Conservation (phyloP, 202 grass and related monocot genomes). For the Setaria viridis region DNA sequence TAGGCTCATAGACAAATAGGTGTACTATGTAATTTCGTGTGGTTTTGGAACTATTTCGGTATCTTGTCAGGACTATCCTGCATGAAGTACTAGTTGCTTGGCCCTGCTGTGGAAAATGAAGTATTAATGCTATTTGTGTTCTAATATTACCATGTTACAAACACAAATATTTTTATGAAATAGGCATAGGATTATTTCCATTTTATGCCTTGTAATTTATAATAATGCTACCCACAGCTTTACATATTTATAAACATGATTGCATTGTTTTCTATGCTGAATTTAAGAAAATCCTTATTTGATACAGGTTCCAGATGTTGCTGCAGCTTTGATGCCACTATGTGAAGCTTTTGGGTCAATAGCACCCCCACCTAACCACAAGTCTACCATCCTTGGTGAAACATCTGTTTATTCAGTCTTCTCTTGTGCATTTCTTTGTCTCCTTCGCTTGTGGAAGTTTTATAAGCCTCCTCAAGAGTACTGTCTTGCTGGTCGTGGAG, state of each 20-base stretch:
- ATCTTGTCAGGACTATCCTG: neutral
- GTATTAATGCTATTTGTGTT: slow-evolving; percentile 14
- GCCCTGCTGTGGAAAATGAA: neutral
- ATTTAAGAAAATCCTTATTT: slow-evolving; percentile 41
- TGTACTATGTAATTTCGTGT: slow-evolving; percentile 10
- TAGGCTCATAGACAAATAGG: slow-evolving; percentile 18
- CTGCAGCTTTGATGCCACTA: slow-evolving; percentile 87
- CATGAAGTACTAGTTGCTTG: neutral
- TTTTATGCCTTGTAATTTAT: slow-evolving; percentile 16
- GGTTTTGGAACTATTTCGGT: neutral
- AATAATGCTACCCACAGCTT: slow-evolving; percentile 9
- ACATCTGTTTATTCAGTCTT: slow-evolving; percentile 87
- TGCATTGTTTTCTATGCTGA: slow-evolving; percentile 14
- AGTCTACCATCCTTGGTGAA: slow-evolving; percentile 66
- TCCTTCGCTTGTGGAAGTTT: slow-evolving; percentile 95
- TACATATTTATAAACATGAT: neutral
- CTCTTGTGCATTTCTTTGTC: slow-evolving; percentile 98
- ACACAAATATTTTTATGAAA: slow-evolving; percentile 24
- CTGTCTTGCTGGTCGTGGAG: slow-evolving; percentile 80
- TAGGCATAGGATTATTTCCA: neutral
- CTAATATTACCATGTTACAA: slow-evolving; percentile 18
- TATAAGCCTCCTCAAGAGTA: slow-evolving; percentile 86
- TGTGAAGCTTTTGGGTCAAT: slow-evolving; percentile 96
- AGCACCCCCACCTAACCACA: slow-evolving; percentile 77
- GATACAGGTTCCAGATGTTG: slow-evolving; percentile 89